A percentile compares a stretch with the other conserved stretches of the same genome.
These are phyloP conservation scores for Isatis tinctoria DNA, from an alignment of 345 rosid genomes.

Conservation along the genomic window DNA sequence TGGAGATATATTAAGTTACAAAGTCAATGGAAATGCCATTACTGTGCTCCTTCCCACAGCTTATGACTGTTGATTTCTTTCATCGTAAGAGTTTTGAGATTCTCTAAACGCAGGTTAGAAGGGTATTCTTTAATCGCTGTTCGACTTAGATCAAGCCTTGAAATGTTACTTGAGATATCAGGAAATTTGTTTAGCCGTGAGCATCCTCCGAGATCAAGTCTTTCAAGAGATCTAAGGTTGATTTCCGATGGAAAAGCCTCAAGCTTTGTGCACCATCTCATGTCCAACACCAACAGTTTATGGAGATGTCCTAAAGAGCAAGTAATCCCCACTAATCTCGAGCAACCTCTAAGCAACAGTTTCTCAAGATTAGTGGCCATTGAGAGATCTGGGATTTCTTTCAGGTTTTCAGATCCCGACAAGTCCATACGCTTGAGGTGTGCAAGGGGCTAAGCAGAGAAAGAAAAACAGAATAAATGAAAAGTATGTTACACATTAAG, in stretches of 20 bases:
- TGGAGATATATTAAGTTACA: not conserved
- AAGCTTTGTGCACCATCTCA: not conserved
- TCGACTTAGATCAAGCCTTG: not conserved
- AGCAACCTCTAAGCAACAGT: not conserved
- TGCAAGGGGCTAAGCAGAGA: not conserved
- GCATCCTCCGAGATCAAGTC: not conserved
- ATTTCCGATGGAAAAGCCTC: not conserved
- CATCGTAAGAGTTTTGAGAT: not conserved
- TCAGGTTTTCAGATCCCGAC: not conserved
- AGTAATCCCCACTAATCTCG: not conserved
- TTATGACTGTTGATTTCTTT: constrained; percentile 5
- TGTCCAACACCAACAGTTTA: not conserved
- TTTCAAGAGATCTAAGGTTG: not conserved
- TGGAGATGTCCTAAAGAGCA: not conserved
- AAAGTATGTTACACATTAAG: not conserved
- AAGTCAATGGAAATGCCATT: not conserved
- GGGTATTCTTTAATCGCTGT: not conserved
- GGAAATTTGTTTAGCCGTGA: not conserved
- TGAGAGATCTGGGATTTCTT: not conserved
- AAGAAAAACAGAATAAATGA: not conserved
- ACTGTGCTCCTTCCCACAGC: not conserved
- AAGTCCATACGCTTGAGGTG: not conserved
- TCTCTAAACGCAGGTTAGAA: not conserved
- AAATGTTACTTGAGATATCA: not conserved
- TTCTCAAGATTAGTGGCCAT: not conserved